Base-by-base conservation (phyloP, 2,329 filamentous ascomycete genomes). In the Seiridium unicorne region DNA sequence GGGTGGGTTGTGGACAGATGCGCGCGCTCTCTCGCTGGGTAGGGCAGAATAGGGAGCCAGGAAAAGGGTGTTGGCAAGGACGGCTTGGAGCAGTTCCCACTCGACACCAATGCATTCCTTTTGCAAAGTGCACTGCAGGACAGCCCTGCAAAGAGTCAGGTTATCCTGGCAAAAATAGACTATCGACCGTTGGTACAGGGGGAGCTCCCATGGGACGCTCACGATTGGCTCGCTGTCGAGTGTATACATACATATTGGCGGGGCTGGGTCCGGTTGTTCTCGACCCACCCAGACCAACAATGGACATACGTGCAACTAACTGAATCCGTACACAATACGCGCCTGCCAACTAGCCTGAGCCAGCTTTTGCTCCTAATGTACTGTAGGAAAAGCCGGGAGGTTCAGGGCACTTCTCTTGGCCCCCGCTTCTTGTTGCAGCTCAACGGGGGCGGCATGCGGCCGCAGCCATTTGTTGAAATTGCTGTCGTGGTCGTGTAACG, bases 111-210 rank as follows among this genome's bases (percentile, higher is more conserved):
- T 26, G 35, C n/a, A 31, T 44, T 34, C 35, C 38, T 55, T 32
- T 55, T 26, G 51, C 40, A 55, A 55, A 55, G 51, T 55, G 35
- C 51, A 55, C 8, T 55, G 51, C 51, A 55, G 51, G 35, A 31
- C 13, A 9, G 35, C 35, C 11, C 31, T 42, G 36, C 9, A 13
- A 53, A 13, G 32, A 11, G 26, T n/a, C 26, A 35, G 49, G 31
- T 38, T 34, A 35, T 38, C 13, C 34, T 53, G n/a, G n/a, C 46
- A 49, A 18, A 26, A 49, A 49, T 49, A 26, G 46, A 26, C n/a
- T 9, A 9, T n/a, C 26, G 18, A n/a, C 5, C 46, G 46, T 31
- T 32, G 9, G 46, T 31, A 18, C 46, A 32, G n/a, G 31, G 46
- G 46, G n/a, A 5, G n/a, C 5, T 40, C 36, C n/a, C n/a, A 38